These are phyloP conservation scores for Penicillium bialowiezense DNA, from an alignment of 495 filamentous ascomycete genomes.

Conservation along the genomic window DNA sequence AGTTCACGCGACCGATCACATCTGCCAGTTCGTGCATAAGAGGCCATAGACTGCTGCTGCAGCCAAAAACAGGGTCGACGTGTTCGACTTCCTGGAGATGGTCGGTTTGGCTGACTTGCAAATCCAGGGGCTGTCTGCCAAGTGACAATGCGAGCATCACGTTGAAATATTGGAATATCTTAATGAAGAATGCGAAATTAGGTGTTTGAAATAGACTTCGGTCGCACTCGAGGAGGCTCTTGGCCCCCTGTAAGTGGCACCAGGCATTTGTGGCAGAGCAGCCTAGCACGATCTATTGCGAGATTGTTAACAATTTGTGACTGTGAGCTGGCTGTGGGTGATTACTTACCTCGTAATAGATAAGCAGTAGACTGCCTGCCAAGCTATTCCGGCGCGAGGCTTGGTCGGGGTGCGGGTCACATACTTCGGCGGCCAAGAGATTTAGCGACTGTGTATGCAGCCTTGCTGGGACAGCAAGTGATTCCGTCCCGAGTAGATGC, in stretches of 20 bases:
- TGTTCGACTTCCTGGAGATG: background rate
- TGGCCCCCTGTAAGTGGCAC: constrained; percentile 12
- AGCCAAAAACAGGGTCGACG: constrained; percentile 10
- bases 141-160: constrained; percentile 13
- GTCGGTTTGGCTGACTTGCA: background rate
- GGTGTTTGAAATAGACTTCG: background rate
- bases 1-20: background rate
- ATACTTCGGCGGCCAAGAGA: constrained; percentile 5
- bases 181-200: constrained; percentile 4
- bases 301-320: background rate
- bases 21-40: constrained; percentile 8
- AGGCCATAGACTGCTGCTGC: constrained; percentile 6
- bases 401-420: background rate
- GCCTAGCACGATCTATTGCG: constrained; percentile 8
- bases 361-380: constrained; percentile 8
- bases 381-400: constrained; percentile 1
- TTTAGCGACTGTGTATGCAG: constrained; percentile 8
- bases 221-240: constrained; percentile 5
- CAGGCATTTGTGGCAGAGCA: constrained; percentile 10
- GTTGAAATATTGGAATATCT: constrained; percentile 13
- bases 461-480: background rate
- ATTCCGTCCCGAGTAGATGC: constrained; percentile 6
- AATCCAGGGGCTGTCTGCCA: constrained; percentile 1
- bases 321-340: background rate
- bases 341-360: constrained; percentile 12